Percentiles rank a stretch among this genome's conserved stretches.
Evolutionary conservation across 2,329 filamentous ascomycete species (phyloP).

Genomic region (Graphilbum fragrans): DNA sequence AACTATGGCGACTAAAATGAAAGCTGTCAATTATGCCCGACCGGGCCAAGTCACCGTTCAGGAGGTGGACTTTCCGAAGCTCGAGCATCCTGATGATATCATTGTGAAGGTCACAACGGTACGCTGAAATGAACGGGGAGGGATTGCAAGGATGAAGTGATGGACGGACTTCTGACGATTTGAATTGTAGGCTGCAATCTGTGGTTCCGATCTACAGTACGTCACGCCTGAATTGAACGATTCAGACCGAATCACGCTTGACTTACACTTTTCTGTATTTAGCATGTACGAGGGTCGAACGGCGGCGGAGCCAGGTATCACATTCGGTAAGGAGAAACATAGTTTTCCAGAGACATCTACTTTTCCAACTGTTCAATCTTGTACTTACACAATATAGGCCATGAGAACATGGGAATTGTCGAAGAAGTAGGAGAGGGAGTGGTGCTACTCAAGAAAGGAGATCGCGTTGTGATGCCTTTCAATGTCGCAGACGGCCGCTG

Average conservation of each 20-base stretch:
- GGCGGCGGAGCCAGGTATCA: neutral
- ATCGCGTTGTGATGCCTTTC: neutral
- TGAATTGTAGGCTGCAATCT: neutral
- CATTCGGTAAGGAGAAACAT: neutral
- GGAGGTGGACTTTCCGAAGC: neutral
- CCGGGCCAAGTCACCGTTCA: neutral
- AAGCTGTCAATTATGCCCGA: constrained; percentile 2
- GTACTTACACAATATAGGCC: neutral
- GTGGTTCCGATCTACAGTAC: constrained; percentile 1
- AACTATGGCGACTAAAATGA: neutral
- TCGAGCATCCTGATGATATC: constrained; percentile 1
- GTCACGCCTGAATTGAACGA: neutral
- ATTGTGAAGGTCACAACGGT: constrained; percentile 1
- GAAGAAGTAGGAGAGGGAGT: neutral
- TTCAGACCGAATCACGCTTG: neutral
- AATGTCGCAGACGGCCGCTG: constrained; percentile 1
- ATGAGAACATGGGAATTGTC: constrained; percentile 1
- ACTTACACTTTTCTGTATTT: neutral
- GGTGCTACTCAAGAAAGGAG: neutral
- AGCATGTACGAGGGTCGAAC: constrained; percentile 2
- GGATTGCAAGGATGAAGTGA: too few species aligned
- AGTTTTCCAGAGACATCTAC: too few species aligned
- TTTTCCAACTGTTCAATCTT: neutral
- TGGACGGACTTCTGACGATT: too few species aligned
- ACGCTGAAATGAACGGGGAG: too few species aligned